Base-by-base conservation (phyloP, 2,329 filamentous ascomycete genomes). In the Chaetomiaceae sp. region DNA sequence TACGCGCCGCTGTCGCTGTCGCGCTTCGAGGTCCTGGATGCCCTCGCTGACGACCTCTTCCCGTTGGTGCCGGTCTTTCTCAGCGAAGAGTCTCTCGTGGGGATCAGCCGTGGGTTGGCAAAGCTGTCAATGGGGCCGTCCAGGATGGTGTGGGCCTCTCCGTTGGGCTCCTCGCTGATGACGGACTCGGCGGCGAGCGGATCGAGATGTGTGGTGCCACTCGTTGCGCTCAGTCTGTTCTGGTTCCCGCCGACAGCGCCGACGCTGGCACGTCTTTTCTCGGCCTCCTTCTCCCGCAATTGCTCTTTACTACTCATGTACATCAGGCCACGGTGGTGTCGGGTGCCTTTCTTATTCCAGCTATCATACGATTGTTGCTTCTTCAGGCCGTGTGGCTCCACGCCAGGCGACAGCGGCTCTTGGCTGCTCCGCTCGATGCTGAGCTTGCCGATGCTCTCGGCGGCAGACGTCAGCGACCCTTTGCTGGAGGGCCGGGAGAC, bases 241-340 rank as follows among this genome's bases (percentile, higher is more conserved):
- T 62, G 60, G 49, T 63, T 68, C 36, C 65, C 65, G 39, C 65
- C 68, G 19, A 64, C 60, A 30, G 66, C 57, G 38, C 68, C 67
- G 50, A 68, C 55, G 54, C 66, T 73, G n/a, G 67, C 58, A 33
- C 80, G 73, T 57, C 78, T 83, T 55, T 76, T 75, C 52, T 85
- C 81, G 4, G 67, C 66, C 52, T 85, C 81, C 53, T 74, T 80
- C 42, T 81, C 78, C 37, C 76, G 73, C 37, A 87, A 66, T 24
- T 74, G 73, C 62, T 88, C 84, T 59, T 78, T 83, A 37, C 84
- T 87, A 66, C 75, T 81, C 81, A 84, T 86, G 58, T 86, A 86
- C 75, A 83, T 81, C 58, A 86, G 65, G 3, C 81, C 76, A 60
- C 75, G 78, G 51, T 75, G 65, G 47, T 68, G 68, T 22, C 79